Base-by-base conservation (phyloP, 2,329 filamentous ascomycete genomes). In the Lachnellula cervina region DNA sequence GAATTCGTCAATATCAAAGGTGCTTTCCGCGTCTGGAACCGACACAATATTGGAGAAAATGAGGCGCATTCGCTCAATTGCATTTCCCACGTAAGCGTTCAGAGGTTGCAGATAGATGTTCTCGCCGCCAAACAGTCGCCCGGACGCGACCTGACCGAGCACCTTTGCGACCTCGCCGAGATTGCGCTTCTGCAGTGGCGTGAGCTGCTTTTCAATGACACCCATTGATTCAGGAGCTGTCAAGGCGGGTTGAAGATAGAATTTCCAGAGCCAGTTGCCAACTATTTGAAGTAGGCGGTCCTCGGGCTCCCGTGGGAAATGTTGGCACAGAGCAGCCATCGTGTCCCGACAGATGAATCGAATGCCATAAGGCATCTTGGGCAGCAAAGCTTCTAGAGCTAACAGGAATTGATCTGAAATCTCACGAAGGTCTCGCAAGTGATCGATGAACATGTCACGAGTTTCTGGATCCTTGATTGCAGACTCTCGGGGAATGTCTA, bases 1-100 rank as follows among this genome's bases (percentile, higher is more conserved):
- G 81, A 94, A 99, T 71, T 97, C 94, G 69, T 99, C 94, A 70
- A 99, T 97, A 71, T 97, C 92, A 69, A 97, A 99, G 23, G 94
- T 94, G 51, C 84, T 81, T 72, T 99, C 94, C 0, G 90, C 89
- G 65, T 94, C 87, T 14, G 88, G 85, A 13, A 97, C 89, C 13
- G 87, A 83, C 62, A 99, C 90, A 58, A 97, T 73, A 35, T 87
- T 83, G 46, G 80, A 81, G 73, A 89, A 89, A 45, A 94, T 90
- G 13, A 87, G 81, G 34, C 83, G 81, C 56, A 97, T 78, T 23
- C 92, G 82, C 64, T 90, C 86, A 49, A 96, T 86, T 0, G 92
- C 92, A 58, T 97, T 90, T 17, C 81, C 84, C 47, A 99, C 80
- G 70, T 96, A 97, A 49, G 86, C 89, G 71, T 99, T 99, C 42